Evolutionary conservation across 345 rosid genomes (phyloP).

Genomic region (Arabidopsis thaliana): DNA sequence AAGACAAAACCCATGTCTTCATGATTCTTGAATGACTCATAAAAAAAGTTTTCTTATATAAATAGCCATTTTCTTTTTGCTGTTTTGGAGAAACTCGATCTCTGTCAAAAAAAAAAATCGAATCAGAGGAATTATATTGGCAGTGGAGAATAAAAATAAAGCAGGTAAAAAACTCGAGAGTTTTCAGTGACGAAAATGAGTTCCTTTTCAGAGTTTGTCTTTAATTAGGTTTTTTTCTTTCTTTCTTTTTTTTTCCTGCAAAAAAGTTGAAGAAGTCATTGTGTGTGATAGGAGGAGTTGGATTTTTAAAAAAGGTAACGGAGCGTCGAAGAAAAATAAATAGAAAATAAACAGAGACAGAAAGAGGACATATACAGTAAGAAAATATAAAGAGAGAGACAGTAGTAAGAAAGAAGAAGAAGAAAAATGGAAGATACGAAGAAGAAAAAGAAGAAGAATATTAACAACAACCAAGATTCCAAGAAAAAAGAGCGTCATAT

Average conservation of each 20-base stretch:
- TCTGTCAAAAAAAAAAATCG: background rate
- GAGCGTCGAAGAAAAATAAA: slow-evolving; percentile 54
- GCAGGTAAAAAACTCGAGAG: slow-evolving; percentile 33
- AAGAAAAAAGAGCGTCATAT: slow-evolving; percentile 92
- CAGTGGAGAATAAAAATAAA: slow-evolving; percentile 42
- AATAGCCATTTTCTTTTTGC: slow-evolving; percentile 17
- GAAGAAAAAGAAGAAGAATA: slow-evolving; percentile 65
- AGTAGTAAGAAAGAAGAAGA: slow-evolving; percentile 25
- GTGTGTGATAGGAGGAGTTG: slow-evolving; percentile 50
- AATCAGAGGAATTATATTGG: slow-evolving; percentile 14
- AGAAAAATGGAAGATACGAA: slow-evolving; percentile 50
- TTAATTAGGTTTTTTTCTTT: slow-evolving; percentile 4
- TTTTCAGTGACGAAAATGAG: slow-evolving; percentile 37
- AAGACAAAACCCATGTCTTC: slow-evolving; percentile 36
- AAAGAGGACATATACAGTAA: slow-evolving; percentile 26
- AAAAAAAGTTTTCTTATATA: slow-evolving; percentile 11
- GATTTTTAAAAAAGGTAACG: slow-evolving; percentile 54
- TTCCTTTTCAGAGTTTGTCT: slow-evolving; percentile 49
- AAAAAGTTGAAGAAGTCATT: slow-evolving; percentile 48
- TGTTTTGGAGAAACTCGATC: slow-evolving; percentile 32
- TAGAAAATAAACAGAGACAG: slow-evolving; percentile 17
- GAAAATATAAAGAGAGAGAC: slow-evolving; percentile 22
- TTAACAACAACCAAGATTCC: slow-evolving; percentile 55
- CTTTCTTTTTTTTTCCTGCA: slow-evolving; percentile 13
- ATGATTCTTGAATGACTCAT: slow-evolving; percentile 25